These are phyloP conservation scores for Neofusicoccum cordaticola DNA, from an alignment of 2,329 filamentous ascomycete species.

Conservation along the genomic window DNA sequence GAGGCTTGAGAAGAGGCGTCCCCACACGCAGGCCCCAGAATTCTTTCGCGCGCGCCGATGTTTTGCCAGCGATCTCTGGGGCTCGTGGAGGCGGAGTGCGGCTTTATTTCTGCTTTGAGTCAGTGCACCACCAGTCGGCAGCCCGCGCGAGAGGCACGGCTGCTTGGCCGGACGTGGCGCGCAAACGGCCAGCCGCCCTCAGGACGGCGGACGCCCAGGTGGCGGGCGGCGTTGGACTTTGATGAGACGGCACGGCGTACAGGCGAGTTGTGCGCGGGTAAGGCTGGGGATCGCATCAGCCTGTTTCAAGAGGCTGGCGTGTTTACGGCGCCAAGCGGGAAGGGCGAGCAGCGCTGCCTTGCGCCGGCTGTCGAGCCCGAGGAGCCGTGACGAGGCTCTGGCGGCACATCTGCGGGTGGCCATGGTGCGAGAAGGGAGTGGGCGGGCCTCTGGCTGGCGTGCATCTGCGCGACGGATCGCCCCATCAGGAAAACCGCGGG, in stretches of 20 bases:
- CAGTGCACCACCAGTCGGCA: not conserved
- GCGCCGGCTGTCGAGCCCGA: not conserved
- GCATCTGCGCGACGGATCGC: not conserved
- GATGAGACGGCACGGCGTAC: not conserved
- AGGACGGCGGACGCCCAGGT: not conserved
- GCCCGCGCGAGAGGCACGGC: not conserved
- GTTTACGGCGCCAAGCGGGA: not conserved
- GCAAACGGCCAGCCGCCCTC: no score
- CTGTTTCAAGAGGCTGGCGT: not conserved
- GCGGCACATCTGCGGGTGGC: no score
- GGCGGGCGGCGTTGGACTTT: not conserved
- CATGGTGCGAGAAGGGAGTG: no score
- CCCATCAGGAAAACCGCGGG: not conserved
- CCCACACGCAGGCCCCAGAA: not conserved
- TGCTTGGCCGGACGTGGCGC: conserved; percentile 3
- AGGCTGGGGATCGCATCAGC: not conserved
- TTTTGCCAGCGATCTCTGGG: conserved; percentile 10
- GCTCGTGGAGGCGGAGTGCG: not conserved
- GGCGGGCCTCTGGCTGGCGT: not conserved
- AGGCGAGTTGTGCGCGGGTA: not conserved
- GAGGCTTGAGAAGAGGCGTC: not conserved
- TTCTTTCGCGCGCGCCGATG: not conserved
- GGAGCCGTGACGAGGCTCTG: no score
- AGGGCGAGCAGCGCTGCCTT: not conserved
- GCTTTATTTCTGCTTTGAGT: conserved; percentile 2